Evolutionary conservation across 805 yeast genomes (phyloP).

Genomic region (Debaryomyces prosopidis): DNA sequence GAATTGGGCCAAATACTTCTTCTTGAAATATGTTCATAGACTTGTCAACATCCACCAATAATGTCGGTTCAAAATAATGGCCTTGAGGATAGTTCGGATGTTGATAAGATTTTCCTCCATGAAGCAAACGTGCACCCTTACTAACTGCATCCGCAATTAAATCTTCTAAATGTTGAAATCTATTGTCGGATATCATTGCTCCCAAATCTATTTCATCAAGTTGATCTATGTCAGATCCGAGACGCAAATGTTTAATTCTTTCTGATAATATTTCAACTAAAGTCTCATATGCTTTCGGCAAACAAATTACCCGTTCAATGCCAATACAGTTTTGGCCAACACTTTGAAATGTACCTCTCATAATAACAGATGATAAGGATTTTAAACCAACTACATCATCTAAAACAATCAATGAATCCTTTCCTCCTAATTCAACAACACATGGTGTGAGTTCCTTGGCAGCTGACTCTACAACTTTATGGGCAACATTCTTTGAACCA

Average conservation of each 20-base stretch:
- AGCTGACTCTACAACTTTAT: constrained; percentile 80
- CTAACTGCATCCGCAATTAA: constrained; percentile 72
- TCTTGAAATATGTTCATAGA: constrained; percentile 76
- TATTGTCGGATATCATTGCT: constrained; percentile 80
- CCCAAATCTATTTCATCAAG: constrained; percentile 93
- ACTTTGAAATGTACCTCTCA: constrained; percentile 96
- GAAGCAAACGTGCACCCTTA: constrained; percentile 76
- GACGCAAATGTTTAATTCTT: constrained; percentile 61
- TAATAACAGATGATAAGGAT: constrained; percentile 66
- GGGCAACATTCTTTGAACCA: constrained; percentile 95
- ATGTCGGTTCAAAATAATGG: constrained; percentile 88
- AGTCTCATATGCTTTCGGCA: constrained; percentile 64
- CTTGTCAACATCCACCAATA: constrained; percentile 77
- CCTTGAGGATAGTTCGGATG: constrained; percentile 97
- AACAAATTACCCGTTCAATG: constrained; percentile 87
- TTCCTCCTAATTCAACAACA: constrained; percentile 95
- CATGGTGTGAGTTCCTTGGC: constrained; percentile 88
- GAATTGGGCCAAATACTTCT: constrained; percentile 94
- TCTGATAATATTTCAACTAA: constrained; percentile 56
- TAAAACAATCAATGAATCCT: constrained; percentile 85
- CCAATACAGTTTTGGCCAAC: constrained; percentile 99
- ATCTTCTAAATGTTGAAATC: constrained; percentile 67
- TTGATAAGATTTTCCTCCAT: constrained; percentile 76
- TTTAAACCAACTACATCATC: constrained; percentile 67
- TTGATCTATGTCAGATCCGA: constrained; percentile 93